phyloP scores from a whole-genome alignment of 306 rosid species.

The Citrullus mucosospermus region DNA sequence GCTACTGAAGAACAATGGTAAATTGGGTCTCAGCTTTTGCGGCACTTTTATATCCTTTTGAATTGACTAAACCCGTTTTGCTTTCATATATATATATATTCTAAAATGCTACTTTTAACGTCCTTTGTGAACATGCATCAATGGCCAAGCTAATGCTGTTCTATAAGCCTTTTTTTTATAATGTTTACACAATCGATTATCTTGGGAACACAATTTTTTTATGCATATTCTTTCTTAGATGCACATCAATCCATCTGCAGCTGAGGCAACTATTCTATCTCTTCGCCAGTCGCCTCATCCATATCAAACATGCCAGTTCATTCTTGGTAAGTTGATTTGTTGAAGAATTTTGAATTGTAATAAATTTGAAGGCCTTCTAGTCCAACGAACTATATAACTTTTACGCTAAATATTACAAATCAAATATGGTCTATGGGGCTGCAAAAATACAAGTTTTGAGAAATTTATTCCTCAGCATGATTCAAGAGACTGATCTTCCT shows the following conservation, averaged over 20 bases:
- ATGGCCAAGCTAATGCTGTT: background rate
- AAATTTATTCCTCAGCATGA: background rate
- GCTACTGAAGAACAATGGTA: no score
- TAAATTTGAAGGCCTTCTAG: background rate
- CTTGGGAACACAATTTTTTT: background rate
- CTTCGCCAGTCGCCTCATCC: slow-evolving; percentile 74
- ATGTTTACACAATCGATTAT: background rate
- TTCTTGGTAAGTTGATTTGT: slow-evolving; percentile 49
- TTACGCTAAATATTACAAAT: background rate
- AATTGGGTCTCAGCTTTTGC: background rate
- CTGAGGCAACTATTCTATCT: slow-evolving; percentile 65
- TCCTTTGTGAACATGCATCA: background rate
- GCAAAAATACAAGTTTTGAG: background rate
- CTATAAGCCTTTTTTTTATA: background rate
- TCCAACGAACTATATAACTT: background rate
- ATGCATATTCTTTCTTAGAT: slow-evolving; percentile 31
- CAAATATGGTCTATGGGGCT: background rate
- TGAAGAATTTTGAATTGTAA: background rate
- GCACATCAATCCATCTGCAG: slow-evolving; percentile 60
- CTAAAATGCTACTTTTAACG: background rate
- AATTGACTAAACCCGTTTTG: background rate
- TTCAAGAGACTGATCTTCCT: background rate
- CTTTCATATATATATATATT: background rate
- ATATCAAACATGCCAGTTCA: slow-evolving; percentile 70
- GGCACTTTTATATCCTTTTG: background rate